phyloP scores from a whole-genome alignment of 371 early-diverging fungal species.

The Lichtheimia ramosa region DNA sequence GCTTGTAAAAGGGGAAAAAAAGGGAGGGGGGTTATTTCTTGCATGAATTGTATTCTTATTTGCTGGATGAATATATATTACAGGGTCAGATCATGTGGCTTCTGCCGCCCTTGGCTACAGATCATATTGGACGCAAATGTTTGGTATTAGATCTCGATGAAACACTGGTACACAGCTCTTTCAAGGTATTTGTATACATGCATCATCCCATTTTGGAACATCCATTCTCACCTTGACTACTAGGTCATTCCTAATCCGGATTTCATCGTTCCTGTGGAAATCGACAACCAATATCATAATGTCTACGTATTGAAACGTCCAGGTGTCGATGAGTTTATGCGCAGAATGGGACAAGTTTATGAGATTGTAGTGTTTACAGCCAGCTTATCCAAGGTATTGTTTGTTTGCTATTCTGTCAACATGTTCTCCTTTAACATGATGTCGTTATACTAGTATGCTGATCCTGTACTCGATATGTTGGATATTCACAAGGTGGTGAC shows the following conservation, averaged over 20 bases:
- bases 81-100: slow-evolving; percentile 19
- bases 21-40: not conserved
- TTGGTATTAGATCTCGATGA: slow-evolving; percentile 69
- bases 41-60: not conserved
- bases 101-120: slow-evolving; percentile 37
- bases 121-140: slow-evolving; percentile 47
- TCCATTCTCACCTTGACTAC: not conserved
- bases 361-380: slow-evolving; percentile 97
- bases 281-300: slow-evolving; percentile 88
- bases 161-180: slow-evolving; percentile 65
- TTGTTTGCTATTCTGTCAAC: not conserved
- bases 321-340: slow-evolving; percentile 90
- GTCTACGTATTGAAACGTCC: slow-evolving; percentile 96
- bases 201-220: not conserved
- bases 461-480: slow-evolving; percentile 92
- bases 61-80: not conserved
- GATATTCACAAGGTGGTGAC: slow-evolving; percentile 83
- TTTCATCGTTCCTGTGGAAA: slow-evolving; percentile 85
- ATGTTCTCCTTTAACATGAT: not conserved
- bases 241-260: slow-evolving; percentile 79
- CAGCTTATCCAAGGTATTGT: slow-evolving; percentile 82
- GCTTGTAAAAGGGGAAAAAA: not conserved
- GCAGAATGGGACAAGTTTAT: slow-evolving; percentile 81
- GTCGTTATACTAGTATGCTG: slow-evolving; percentile 79
- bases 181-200: slow-evolving; percentile 45